Percentiles rank a stretch among this genome's conserved stretches.
phyloP scores from a whole-genome alignment of 129 eudicot species.

The Helianthus tuberosus region DNA sequence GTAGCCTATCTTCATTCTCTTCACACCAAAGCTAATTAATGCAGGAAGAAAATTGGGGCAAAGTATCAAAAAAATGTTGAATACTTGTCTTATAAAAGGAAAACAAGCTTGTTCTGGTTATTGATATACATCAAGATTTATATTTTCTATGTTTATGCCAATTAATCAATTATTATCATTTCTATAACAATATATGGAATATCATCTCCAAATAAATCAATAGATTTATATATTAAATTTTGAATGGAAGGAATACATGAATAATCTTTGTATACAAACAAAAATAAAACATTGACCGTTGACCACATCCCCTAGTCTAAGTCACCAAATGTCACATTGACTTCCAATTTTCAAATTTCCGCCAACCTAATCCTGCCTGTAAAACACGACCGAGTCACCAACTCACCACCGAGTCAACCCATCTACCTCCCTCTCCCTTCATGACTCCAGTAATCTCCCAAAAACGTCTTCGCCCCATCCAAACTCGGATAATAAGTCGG shows the following conservation, averaged over 20 bases:
- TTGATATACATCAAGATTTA: constrained; percentile 12
- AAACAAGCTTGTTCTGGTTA: constrained; percentile 13
- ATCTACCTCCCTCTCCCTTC: constrained; percentile 22
- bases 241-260: constrained; percentile 28
- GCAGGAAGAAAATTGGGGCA: constrained; percentile 31
- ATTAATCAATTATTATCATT: too few relatives aligned
- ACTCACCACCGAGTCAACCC: constrained; percentile 20
- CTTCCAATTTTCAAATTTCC: constrained; percentile 18
- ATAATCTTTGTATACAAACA: constrained; percentile 28
- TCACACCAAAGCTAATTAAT: background rate
- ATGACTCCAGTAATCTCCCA: constrained; percentile 77
- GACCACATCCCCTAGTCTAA: constrained; percentile 29
- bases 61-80: constrained; percentile 31
- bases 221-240: constrained; percentile 22
- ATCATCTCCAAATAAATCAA: background rate
- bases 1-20: too few relatives aligned
- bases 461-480: constrained; percentile 92
- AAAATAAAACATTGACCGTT: constrained; percentile 28
- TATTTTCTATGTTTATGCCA: background rate
- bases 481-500: constrained; percentile 95
- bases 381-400: constrained; percentile 22
- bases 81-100: constrained; percentile 28
- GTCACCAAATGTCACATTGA: constrained; percentile 10
- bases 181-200: too few relatives aligned
- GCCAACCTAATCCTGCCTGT: constrained; percentile 43